A percentile compares a stretch with the other conserved stretches of the same genome.
Conservation (phyloP, 345 rosid species). For the Salix udensis region DNA sequence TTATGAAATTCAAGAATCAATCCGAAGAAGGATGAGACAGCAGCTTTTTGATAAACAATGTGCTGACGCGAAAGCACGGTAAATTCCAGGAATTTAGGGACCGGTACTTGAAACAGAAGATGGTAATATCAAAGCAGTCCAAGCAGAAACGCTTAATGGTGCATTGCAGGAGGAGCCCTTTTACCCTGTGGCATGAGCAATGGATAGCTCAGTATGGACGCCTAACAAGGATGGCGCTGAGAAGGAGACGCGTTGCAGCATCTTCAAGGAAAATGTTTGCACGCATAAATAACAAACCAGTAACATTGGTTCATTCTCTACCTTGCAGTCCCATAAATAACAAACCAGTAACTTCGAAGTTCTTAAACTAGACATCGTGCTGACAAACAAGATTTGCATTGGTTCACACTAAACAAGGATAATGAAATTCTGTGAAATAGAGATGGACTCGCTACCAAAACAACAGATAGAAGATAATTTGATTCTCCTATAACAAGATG, state of each 20-base stretch:
- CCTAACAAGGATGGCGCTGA: constrained; percentile 6
- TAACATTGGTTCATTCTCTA: not conserved
- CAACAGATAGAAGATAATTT: too few relatives aligned
- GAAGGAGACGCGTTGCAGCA: constrained; percentile 7
- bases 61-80: too few relatives aligned
- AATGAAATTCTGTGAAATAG: not conserved
- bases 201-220: constrained; percentile 8
- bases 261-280: not conserved
- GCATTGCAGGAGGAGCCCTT: too few relatives aligned
- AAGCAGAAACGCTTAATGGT: too few relatives aligned
- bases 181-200: not conserved
- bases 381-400: not conserved
- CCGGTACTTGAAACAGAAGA: too few relatives aligned
- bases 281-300: not conserved
- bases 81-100: too few relatives aligned
- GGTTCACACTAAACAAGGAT: not conserved
- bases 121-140: too few relatives aligned
- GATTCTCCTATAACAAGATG: too few relatives aligned
- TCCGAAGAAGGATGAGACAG: too few relatives aligned
- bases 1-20: too few relatives aligned
- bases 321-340: not conserved
- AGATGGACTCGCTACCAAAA: not conserved
- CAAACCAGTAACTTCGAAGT: not conserved
- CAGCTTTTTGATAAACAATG: too few relatives aligned
- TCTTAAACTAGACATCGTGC: not conserved